A percentile compares a stretch with the other conserved stretches of the same genome.
phyloP scores from a whole-genome alignment of 169 alveolate genomes.

The Plasmodium gallinaceum region DNA sequence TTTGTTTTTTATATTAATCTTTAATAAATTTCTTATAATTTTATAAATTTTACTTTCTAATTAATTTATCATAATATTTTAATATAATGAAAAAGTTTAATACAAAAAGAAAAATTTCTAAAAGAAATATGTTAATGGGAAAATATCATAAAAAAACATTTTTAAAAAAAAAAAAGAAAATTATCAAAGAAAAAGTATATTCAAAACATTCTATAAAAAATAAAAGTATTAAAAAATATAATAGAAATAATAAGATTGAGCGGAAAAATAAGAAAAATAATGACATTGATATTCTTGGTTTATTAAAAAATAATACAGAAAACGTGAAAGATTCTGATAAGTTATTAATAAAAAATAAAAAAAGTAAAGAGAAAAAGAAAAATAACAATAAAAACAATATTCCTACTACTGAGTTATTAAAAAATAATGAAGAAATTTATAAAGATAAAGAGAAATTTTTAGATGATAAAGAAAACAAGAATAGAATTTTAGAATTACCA shows the following conservation, averaged over 20 bases:
- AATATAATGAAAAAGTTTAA: neutral
- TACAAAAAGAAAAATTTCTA: neutral
- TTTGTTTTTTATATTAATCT: no score
- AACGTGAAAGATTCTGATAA: neutral
- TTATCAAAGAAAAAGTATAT: neutral
- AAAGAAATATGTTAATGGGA: neutral
- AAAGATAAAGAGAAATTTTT: no score
- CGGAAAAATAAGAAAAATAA: neutral
- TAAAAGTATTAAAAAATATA: neutral
- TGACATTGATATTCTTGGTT: conserved; percentile 3
- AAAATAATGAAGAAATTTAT: no score
- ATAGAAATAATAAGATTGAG: neutral
- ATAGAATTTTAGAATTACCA: neutral
- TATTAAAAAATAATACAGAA: neutral
- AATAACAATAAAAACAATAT: neutral
- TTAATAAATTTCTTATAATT: no score
- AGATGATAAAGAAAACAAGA: neutral
- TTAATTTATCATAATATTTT: neutral
- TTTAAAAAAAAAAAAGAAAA: neutral
- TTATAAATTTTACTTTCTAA: neutral
- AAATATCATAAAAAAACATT: neutral
- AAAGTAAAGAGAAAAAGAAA: neutral
- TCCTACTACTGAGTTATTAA: neutral
- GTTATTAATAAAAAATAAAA: neutral
- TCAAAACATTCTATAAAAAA: no score